Evolutionary conservation across 2,329 filamentous ascomycete genomes (phyloP).

Genomic region (Rugonectria rugulosa): DNA sequence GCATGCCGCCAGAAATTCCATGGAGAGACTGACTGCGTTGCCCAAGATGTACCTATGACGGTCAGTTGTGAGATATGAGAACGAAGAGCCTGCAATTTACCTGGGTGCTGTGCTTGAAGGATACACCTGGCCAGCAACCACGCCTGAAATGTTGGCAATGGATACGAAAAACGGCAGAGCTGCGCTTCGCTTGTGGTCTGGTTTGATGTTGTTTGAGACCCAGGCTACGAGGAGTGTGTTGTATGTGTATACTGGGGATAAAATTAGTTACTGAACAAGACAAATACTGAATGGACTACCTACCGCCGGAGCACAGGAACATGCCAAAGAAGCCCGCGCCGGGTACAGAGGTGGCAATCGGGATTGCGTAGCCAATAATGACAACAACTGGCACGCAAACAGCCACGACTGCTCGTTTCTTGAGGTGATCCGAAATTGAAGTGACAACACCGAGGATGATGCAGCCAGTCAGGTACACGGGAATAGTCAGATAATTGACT

Average conservation of each 20-base stretch:
- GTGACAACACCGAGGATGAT: slow-evolving; percentile 35
- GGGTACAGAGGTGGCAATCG: slow-evolving; percentile 37
- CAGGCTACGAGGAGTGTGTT: slow-evolving; percentile 7
- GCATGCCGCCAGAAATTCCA: background rate
- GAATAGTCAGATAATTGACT: slow-evolving; percentile 46
- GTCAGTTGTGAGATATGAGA: background rate
- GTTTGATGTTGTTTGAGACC: slow-evolving; percentile 14
- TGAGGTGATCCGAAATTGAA: slow-evolving; percentile 42
- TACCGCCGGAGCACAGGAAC: slow-evolving; percentile 37
- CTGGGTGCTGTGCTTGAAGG: background rate
- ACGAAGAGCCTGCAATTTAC: background rate
- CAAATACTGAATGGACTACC: too few species aligned
- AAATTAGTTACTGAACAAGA: background rate
- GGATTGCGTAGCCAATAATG: slow-evolving; percentile 44
- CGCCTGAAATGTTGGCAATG: slow-evolving; percentile 9
- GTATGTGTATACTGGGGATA: slow-evolving; percentile 4
- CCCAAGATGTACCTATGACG: slow-evolving; percentile 1
- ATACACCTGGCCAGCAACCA: slow-evolving; percentile 8
- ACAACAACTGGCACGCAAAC: slow-evolving; percentile 40
- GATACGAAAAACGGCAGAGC: slow-evolving; percentile 4
- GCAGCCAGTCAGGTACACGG: slow-evolving; percentile 42
- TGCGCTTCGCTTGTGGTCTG: slow-evolving; percentile 9
- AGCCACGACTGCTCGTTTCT: slow-evolving; percentile 41
- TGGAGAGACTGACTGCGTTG: background rate
- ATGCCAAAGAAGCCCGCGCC: slow-evolving; percentile 43